Base-by-base conservation (phyloP, 129 eudicot genomes). In the Chrysanthemum makinoi region DNA sequence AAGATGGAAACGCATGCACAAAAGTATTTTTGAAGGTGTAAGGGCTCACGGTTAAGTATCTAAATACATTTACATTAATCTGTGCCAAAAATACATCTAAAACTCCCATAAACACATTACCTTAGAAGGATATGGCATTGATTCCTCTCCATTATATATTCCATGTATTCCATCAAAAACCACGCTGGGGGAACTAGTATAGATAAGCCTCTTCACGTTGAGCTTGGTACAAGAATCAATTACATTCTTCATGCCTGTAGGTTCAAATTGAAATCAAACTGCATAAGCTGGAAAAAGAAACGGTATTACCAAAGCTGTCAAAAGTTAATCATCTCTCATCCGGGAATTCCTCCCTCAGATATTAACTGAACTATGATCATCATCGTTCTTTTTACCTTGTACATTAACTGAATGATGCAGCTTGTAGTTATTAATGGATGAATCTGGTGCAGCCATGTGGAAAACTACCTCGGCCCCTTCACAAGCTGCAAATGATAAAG, bases 371-470 rank as follows among this genome's bases (percentile, higher is more conserved):
- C 8, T 33, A 5, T 70, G 64, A 13, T 71, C 59, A 62, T 18
- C 22, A 71, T 48, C 65, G 47, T 73, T 55, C 72, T 26, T 48
- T 46, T 49, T 75, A 93, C 98, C 98, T 85, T 77, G 77, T 39
- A 92, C 98, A 61, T 89, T 92, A 63, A 92, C 96, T 57, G 95
- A 85, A 75, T 83, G 68, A 68, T 92, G 98, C 60, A 92, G 95
- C 64, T 87, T 68, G 77, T 89, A 77, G 83, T 89, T 89, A 77
- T 91, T 91, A 22, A 88, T 88, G 58, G 97, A 91, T 33, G 97
- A 91, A 86, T 88, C 94, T 22, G 97, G 96, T 68, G 98, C 96
- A 49, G 95, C 98, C 98, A 93, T 93, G 74, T 93, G 96, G 62
- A 93, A 93, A 63, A 93, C 96, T 68, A 93, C 98, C 73, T 93